Base-by-base conservation (phyloP, 2,329 filamentous ascomycete species). In the Diplodia sapinea region DNA sequence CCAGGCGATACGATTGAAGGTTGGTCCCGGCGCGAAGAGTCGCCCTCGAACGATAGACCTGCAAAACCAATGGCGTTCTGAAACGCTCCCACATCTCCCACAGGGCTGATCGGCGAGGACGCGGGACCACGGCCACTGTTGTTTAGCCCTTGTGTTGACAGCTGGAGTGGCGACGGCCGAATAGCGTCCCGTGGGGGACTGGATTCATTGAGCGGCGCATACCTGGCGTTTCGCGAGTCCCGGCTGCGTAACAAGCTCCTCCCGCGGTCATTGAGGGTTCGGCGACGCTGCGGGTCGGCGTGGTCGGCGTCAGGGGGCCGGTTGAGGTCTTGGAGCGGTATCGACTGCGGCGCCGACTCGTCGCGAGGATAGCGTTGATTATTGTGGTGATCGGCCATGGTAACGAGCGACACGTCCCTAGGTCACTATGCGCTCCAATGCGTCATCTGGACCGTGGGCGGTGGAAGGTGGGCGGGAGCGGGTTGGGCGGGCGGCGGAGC, bases 281-380 rank as follows among this genome's bases (percentile, higher is more conserved):
- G 74, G 66, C 80, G 75, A 71, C 82, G 79, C 68, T 77, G 63
- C 74, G 71, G 69, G 33, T 74, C 70, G 54, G 75, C 72, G 43
- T 47, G 17, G 43, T 47, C 43, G 43, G 77, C 72, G 69, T 79
- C 78, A 26, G 77, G 77, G 69, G 78, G 78, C 57, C 76, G 77
- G 70, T 78, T 77, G 69, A 83, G 78, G 72, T 82, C 86, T 78
- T 89, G 89, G 68, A 94, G 82, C 69, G 90, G 91, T 80, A 95
- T 94, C 70, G 89, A 89, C 74, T 86, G 85, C 69, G 83, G 81
- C 68, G 80, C 79, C 33, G 84, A 82, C 70, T 80, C 79, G 71
- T 82, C 80, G 70, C 82, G 79, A 68, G 82, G 79, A 73, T 82
- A 79, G 68, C 76, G 75, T 11, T 38, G 13, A 26, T 31, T 26